Evolutionary conservation across 2,329 filamentous ascomycete genomes (phyloP), one percentile per base, ranked within the genome.

Genomic region (Xylaria sp.): DNA sequence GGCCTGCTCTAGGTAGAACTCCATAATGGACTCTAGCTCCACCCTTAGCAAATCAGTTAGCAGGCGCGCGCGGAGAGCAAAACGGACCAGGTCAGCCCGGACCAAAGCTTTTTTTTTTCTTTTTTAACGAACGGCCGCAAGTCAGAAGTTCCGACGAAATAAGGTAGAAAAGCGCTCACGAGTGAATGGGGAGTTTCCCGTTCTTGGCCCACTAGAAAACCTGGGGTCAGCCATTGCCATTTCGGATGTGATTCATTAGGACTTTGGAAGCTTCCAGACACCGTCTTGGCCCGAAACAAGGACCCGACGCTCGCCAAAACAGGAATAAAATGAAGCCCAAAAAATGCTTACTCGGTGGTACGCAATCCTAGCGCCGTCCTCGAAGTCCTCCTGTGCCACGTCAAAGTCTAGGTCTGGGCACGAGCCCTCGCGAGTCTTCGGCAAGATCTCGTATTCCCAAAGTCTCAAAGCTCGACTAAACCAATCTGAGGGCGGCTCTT

Each of bases 181-280:
- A 37, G 27, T 51, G 25, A 35, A 51, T 51, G 7, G 47, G 47
- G 19, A 51, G 11, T 35, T 21, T 51, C 10, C 33, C 33, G 6
- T 51, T 15, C 33, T 51, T 51, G 10, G 21, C 47, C 47, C 47
- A 51, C n/a, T n/a, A n/a, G n/a, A n/a, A n/a, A n/a, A n/a, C n/a
- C n/a, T n/a, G n/a, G n/a, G n/a, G n/a, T n/a, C n/a, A n/a, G n/a
- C n/a, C n/a, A n/a, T n/a, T n/a, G n/a, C n/a, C n/a, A n/a, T n/a
- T n/a, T n/a, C n/a, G n/a, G n/a, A n/a, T n/a, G n/a, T n/a, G n/a
- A n/a, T n/a, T n/a, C n/a, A n/a, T n/a, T n/a, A n/a, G n/a, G n/a
- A n/a, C n/a, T n/a, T n/a, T n/a, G n/a, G n/a, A n/a, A n/a, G n/a
- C n/a, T n/a, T n/a, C n/a, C n/a, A n/a, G n/a, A n/a, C n/a, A n/a